phyloP scores from a whole-genome alignment of 257 asterid species.

The Haberlea rhodopensis region DNA sequence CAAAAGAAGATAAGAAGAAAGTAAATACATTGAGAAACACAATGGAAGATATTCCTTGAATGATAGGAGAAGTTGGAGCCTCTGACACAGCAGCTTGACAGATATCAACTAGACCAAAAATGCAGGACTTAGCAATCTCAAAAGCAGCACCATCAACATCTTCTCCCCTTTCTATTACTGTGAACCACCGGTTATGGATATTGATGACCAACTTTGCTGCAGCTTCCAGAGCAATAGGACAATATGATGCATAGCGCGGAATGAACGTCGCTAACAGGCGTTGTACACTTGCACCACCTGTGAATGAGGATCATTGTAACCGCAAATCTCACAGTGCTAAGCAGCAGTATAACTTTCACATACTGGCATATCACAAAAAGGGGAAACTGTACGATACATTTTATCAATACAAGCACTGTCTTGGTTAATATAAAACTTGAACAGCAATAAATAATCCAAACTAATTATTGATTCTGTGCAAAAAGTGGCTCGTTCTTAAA shows the following conservation, averaged over 20 bases:
- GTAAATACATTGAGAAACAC: slow-evolving; percentile 59
- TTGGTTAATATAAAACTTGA: too few relatives aligned
- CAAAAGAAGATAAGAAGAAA: slow-evolving; percentile 67
- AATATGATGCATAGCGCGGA: slow-evolving; percentile 74
- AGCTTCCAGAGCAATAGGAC: slow-evolving; percentile 79
- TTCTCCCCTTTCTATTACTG: slow-evolving; percentile 52
- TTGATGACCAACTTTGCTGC: slow-evolving; percentile 59
- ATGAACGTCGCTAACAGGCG: slow-evolving; percentile 72
- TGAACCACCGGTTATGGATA: slow-evolving; percentile 59
- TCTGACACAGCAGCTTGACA: slow-evolving; percentile 60
- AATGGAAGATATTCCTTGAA: slow-evolving; percentile 56
- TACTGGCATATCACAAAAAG: slow-evolving; percentile 11
- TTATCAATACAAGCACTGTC: neutral
- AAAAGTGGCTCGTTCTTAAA: too few relatives aligned
- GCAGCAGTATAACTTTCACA: slow-evolving; percentile 2
- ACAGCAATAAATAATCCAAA: too few relatives aligned
- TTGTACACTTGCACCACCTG: slow-evolving; percentile 68
- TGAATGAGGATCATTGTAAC: slow-evolving; percentile 23
- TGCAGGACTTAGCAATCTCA: slow-evolving; percentile 81
- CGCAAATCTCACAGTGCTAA: neutral
- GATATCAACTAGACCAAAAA: slow-evolving; percentile 68
- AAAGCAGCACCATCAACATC: slow-evolving; percentile 67
- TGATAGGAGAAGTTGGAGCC: slow-evolving; percentile 54
- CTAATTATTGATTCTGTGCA: too few relatives aligned
- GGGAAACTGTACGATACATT: neutral